These are phyloP conservation scores for Hirsutella rhossiliensis DNA, from an alignment of 2,329 filamentous ascomycete species.

Conservation along the genomic window DNA sequence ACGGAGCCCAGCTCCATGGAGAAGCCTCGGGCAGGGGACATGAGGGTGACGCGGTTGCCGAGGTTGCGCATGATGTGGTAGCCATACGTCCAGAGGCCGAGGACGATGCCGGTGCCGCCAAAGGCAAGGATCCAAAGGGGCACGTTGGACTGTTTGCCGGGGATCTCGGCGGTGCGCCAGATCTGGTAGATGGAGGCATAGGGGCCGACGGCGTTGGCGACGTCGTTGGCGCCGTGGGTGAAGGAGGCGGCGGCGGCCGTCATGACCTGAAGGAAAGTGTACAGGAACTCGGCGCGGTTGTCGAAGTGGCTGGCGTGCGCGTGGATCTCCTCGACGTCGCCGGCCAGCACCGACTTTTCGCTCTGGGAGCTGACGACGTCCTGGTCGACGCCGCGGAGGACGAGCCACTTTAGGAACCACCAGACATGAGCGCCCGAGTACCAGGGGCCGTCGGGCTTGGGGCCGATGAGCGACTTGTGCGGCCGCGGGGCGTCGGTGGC, in stretches of 20 bases:
- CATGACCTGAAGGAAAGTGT: slow-evolving; percentile 47
- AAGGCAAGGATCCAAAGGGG: slow-evolving; percentile 49
- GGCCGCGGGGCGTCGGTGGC: slow-evolving; percentile 13
- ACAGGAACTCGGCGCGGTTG: slow-evolving; percentile 50
- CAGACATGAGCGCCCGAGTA: slow-evolving; percentile 27
- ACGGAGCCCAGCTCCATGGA: slow-evolving; percentile 50
- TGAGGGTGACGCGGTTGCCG: slow-evolving; percentile 50
- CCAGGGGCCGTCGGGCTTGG: slow-evolving; percentile 30
- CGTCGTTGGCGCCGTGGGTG: slow-evolving; percentile 55
- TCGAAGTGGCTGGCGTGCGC: slow-evolving; percentile 45
- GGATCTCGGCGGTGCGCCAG: slow-evolving; percentile 37
- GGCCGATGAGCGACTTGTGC: slow-evolving; percentile 22
- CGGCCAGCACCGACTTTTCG: slow-evolving; percentile 30
- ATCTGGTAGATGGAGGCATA: slow-evolving; percentile 51
- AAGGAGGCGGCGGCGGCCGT: slow-evolving; percentile 52
- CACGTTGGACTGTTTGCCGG: slow-evolving; percentile 31
- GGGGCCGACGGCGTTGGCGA: slow-evolving; percentile 50
- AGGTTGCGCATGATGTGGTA: slow-evolving; percentile 54
- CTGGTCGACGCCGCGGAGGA: slow-evolving; percentile 35
- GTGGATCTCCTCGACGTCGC: slow-evolving; percentile 42
- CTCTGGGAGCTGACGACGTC: slow-evolving; percentile 26
- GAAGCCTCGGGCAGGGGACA: slow-evolving; percentile 47
- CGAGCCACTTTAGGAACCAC: slow-evolving; percentile 29
- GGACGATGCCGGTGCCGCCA: slow-evolving; percentile 36
- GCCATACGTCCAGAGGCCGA: slow-evolving; percentile 48